A percentile compares a stretch with the other conserved stretches of the same genome.
phyloP scores from a whole-genome alignment of 2,329 filamentous ascomycete genomes.

The Paramyrothecium sp. region DNA sequence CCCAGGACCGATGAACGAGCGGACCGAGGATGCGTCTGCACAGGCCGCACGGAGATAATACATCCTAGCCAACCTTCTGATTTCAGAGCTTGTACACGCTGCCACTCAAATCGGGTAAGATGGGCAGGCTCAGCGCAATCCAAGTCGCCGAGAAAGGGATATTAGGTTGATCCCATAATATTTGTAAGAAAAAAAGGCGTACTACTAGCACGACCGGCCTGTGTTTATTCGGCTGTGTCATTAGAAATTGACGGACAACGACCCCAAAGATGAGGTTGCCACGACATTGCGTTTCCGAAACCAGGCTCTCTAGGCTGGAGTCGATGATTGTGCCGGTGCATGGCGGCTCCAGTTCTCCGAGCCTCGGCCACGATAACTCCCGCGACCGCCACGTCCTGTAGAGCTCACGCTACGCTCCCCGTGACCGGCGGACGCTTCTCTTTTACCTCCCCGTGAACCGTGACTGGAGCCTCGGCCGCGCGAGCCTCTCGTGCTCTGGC shows the following conservation, averaged over 20 bases:
- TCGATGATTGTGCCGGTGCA: slow-evolving; percentile 19
- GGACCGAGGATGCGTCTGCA: background rate
- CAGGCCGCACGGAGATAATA: background rate
- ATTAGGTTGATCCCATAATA: background rate
- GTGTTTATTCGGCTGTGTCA: background rate
- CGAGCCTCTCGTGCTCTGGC: slow-evolving; percentile 15
- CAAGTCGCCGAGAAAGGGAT: background rate
- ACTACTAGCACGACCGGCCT: background rate
- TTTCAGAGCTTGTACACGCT: background rate
- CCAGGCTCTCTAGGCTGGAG: slow-evolving; percentile 14
- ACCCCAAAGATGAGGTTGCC: too few species aligned
- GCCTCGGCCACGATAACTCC: slow-evolving; percentile 36
- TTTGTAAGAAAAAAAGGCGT: background rate
- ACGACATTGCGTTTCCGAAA: too few species aligned
- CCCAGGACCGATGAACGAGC: background rate
- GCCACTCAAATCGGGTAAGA: background rate
- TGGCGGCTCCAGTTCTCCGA: slow-evolving; percentile 41
- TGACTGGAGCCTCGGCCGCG: slow-evolving; percentile 24
- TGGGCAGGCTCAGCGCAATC: background rate
- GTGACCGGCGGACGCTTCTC: slow-evolving; percentile 28
- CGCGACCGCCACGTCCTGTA: slow-evolving; percentile 32
- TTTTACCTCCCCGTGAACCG: slow-evolving; percentile 28
- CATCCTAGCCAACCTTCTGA: background rate
- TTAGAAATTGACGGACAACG: too few species aligned
- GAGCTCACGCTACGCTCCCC: slow-evolving; percentile 17